Evolutionary conservation across 495 filamentous ascomycete genomes (phyloP), one percentile per base, ranked within the genome.

Genomic region (Aspergillus campestris): DNA sequence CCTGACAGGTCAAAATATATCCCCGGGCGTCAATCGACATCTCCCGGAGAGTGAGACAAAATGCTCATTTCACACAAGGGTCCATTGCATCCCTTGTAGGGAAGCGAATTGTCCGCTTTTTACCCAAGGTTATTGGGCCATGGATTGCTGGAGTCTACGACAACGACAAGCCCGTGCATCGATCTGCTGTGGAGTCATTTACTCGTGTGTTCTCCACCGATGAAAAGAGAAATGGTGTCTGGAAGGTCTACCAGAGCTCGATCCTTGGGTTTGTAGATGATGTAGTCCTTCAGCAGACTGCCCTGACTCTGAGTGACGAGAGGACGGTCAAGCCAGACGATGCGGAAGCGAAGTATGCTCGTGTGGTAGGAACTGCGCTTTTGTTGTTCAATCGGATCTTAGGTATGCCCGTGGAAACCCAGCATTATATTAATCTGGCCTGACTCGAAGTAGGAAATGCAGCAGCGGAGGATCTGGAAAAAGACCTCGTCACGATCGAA

Each of bases 121-220:
- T 97, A 49, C 78, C 87, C 3, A 75, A 77, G 27, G 72, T 94
- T 29, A 81, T 89, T 14, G 88, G 86, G 7, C 72, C 87, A 8
- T 99, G 94, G 94, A 73, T 95, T 24, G 83, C 83, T 27, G 91
- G 94, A 9, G 73, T 82, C 2, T 91, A 89, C 57, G 94, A 99
- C 58, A 83, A 74, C 47, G 92, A 99, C 59, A 78, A 78, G 41
- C 70, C 70, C 10, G 86, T 85, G 1, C 73, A 82, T 27, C 80
- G 79, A 30, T 77, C 86, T 3, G 86, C 90, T n/a, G 67, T 74
- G 42, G 82, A 89, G 37, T 83, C 86, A 0, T 69, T 96, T 12
- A 74, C 73, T 6, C 72, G 69, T 5, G 81, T 94, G 8, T 86
- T 97, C 47, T 67, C 77, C 1, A 85, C 86, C 0, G 79, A 86